Conservation (phyloP, 2,329 filamentous ascomycete genomes). For the Cladosporium sp. region DNA sequence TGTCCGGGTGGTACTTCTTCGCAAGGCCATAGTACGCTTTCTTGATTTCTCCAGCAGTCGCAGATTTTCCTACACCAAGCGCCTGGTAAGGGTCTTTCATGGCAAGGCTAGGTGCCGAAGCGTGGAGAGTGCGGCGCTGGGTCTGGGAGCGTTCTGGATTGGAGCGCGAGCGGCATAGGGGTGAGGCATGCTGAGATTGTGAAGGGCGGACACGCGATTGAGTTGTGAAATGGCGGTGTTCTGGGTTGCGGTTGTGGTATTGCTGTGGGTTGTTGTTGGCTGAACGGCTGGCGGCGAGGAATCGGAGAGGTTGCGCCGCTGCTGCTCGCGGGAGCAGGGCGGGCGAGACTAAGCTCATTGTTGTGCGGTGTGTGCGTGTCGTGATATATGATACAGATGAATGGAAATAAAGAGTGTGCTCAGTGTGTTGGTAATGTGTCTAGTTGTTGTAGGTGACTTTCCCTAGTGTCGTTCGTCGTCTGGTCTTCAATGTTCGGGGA, state of each 20-base stretch:
- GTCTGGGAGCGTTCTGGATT: conserved; percentile 31
- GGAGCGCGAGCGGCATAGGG: conserved; percentile 21
- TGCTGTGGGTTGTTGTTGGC: conserved; percentile 1
- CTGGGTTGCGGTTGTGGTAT: conserved; percentile 14
- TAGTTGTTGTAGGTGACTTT: neutral
- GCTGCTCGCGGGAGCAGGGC: conserved; percentile 37
- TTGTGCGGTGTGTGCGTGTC: neutral
- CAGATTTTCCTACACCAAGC: conserved; percentile 78
- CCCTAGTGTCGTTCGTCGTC: neutral
- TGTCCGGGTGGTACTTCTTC: conserved; percentile 97
- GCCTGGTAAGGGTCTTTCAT: conserved; percentile 80
- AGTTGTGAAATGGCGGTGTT: conserved; percentile 23
- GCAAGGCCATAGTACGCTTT: conserved; percentile 97
- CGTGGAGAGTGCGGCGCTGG: conserved; percentile 54
- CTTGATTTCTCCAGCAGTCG: conserved; percentile 87
- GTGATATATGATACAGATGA: neutral
- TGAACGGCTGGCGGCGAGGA: conserved; percentile 35
- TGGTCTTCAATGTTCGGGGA: conserved; percentile 7
- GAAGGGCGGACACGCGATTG: conserved; percentile 21
- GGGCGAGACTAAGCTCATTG: conserved; percentile 40
- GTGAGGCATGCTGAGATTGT: conserved; percentile 17
- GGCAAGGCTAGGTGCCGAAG: conserved; percentile 53
- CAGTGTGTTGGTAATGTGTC: neutral
- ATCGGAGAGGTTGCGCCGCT: conserved; percentile 35
- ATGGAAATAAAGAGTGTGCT: neutral